Evolutionary conservation across 2,329 filamentous ascomycete species (phyloP), one percentile per base, ranked within the genome.

Genomic region (Orbilia quercus): DNA sequence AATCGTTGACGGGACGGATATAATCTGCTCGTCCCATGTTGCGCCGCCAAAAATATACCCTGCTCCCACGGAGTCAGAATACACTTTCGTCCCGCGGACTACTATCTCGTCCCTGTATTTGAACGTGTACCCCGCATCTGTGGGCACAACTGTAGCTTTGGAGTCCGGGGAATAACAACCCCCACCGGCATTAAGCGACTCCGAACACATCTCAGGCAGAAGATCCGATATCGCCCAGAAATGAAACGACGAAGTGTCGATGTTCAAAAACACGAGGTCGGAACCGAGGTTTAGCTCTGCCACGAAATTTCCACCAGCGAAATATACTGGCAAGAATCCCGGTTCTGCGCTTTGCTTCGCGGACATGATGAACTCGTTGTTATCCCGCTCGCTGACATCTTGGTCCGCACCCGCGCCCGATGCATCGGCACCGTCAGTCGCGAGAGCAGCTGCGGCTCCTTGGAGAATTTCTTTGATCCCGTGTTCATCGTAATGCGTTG

Each of bases 171-270:
- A 55, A 36, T 73, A 73, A 47, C 69, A 73, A 6, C 69, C 69
- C 1, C 31, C 51, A 6, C 69, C 60, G 11, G 54, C 31, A 6
- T 28, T 16, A 6, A 59, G 20, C 9, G 60, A 36, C 5, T 34
- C 45, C 1, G 12, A 18, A 23, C 69, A 73, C 5, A 54, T 5
- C 4, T 73, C 69, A 5, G 54, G 60, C 3, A 51, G 6, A 2
- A 60, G 20, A 40, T 47, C 40, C 14, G 53, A 55, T 1, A 73
- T n/a, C 5, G 65, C 69, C 69, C 69, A 73, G 22, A 73, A 73
- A 31, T 73, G 69, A 20, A 73, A 73, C 1, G 69, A 73, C 1
- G 34, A 57, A 7, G 69, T 73, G 25, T 73, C 69, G 0, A 73
- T 28, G 38, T 57, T 59, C 1, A 73, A 47, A 12, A 60, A 51